Evolutionary conservation across 164 flowering plant genomes (phyloP).

Genomic region (Stephania japonica): DNA sequence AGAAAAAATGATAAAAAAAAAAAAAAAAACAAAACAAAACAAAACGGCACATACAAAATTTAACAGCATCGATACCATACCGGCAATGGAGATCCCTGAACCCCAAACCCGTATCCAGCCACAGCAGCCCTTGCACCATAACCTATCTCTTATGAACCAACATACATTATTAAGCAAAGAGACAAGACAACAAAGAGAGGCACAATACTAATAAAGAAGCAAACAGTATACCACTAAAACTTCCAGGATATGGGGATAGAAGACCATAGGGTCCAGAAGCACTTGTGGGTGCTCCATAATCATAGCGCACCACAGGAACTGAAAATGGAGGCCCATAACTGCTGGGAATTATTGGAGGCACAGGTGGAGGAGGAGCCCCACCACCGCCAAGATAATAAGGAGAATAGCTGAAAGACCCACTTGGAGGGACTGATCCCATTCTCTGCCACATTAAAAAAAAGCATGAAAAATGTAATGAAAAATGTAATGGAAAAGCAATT

Average conservation of each 20-base stretch:
- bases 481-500: not conserved
- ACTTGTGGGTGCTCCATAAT: conserved; percentile 25
- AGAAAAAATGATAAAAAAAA: too few relatives aligned
- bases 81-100: conserved; percentile 30
- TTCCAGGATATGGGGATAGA: conserved; percentile 25
- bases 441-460: conserved; percentile 22
- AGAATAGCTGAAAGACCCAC: conserved; percentile 27
- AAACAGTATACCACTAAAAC: conserved; percentile 28
- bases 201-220: not conserved
- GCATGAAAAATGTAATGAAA: not conserved
- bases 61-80: conserved; percentile 10
- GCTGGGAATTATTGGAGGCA: conserved; percentile 27
- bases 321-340: conserved; percentile 30
- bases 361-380: conserved; percentile 28
- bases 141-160: conserved; percentile 28
- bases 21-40: not conserved
- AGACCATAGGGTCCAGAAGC: conserved; percentile 32
- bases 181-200: not conserved
- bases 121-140: conserved; percentile 31
- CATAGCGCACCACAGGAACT: conserved; percentile 26
- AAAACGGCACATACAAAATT: not conserved
- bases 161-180: conserved; percentile 3
- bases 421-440: conserved; percentile 25
- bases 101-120: conserved; percentile 37
- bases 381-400: conserved; percentile 38